Evolutionary conservation across 805 yeast species (phyloP).

Genomic region (Naumovozyma baii): DNA sequence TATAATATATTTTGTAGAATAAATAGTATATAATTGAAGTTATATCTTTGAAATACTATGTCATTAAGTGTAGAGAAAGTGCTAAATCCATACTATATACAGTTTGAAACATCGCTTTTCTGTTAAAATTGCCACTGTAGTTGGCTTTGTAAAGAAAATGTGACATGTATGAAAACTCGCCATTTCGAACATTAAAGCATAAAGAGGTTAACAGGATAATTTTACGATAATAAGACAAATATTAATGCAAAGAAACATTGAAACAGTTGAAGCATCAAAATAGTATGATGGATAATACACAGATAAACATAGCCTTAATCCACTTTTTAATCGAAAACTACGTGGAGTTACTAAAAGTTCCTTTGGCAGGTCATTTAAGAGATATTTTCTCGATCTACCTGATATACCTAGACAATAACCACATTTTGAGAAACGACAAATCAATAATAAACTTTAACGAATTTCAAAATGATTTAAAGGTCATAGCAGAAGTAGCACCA

Average conservation of each 20-base stretch:
- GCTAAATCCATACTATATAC: no score
- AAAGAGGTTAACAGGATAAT: neutral
- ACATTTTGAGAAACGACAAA: neutral
- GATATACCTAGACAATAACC: conserved; percentile 1
- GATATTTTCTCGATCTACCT: conserved; percentile 16
- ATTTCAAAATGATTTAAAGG: conserved; percentile 8
- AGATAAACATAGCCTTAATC: conserved; percentile 1
- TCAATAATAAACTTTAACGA: conserved; percentile 4
- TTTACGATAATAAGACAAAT: neutral
- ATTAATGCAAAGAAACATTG: no score
- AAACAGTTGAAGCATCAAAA: neutral
- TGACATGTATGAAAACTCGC: neutral
- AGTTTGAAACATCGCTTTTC: no score
- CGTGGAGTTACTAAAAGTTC: conserved; percentile 12
- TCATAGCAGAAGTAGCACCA: conserved; percentile 10
- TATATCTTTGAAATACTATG: no score
- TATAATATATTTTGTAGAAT: no score
- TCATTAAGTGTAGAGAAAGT: no score
- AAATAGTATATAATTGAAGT: no score
- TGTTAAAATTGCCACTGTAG: no score
- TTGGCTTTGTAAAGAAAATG: neutral
- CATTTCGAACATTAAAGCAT: neutral
- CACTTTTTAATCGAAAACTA: conserved; percentile 19
- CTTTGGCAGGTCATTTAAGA: conserved; percentile 20
- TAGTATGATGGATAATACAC: neutral